Conservation (phyloP, 2,329 filamentous ascomycete genomes). For the Ilyonectria robusta region DNA sequence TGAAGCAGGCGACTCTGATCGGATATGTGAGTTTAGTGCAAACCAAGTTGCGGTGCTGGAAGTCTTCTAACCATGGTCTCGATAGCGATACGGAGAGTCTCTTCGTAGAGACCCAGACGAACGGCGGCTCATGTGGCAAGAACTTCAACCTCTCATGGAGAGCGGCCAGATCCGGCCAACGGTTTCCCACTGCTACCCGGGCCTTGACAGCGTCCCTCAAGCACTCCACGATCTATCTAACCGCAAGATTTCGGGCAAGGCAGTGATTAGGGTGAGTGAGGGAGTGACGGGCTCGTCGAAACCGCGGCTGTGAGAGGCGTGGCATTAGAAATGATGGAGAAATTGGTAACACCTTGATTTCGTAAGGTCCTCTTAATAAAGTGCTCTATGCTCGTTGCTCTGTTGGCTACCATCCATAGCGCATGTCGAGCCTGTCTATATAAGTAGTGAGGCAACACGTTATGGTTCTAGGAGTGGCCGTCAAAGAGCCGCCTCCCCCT, state of each 20-base stretch:
- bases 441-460: not conserved
- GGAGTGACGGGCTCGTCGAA: not conserved
- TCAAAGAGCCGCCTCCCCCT: not conserved
- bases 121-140: slow-evolving; percentile 64
- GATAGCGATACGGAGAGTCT: slow-evolving; percentile 70
- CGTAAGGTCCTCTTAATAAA: not conserved
- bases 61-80: not conserved
- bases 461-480: not conserved
- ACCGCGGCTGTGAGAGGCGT: slow-evolving; percentile 22
- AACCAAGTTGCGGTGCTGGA: too few relatives aligned
- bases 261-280: slow-evolving; percentile 60
- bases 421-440: not conserved
- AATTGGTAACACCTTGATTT: not conserved
- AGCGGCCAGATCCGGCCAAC: slow-evolving; percentile 64
- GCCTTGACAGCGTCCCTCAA: slow-evolving; percentile 62
- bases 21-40: slow-evolving; percentile 61
- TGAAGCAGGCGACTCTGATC: slow-evolving; percentile 67
- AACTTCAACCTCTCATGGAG: slow-evolving; percentile 63
- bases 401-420: not conserved
- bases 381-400: not conserved
- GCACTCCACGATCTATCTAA: slow-evolving; percentile 66
- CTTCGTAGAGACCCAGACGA: slow-evolving; percentile 63
- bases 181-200: slow-evolving; percentile 64
- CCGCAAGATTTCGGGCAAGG: slow-evolving; percentile 69
- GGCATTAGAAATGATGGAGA: not conserved